Conservation (phyloP, 176 grass and related monocot genomes). For the Cenchrus fungigraminus region DNA sequence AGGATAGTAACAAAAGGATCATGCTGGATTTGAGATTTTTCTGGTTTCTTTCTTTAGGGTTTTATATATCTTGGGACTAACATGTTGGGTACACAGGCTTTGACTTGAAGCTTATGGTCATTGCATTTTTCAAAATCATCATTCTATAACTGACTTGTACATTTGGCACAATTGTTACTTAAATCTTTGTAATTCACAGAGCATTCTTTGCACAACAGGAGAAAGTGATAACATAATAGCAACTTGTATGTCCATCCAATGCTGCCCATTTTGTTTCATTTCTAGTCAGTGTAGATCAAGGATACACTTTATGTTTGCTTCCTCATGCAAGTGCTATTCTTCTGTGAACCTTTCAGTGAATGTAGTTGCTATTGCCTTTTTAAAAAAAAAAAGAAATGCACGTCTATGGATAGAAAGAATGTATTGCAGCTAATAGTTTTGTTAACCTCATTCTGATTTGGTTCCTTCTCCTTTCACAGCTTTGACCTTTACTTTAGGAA, state of each 20-base stretch:
- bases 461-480: conserved; percentile 58
- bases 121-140: conserved; percentile 5
- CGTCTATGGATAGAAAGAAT: conserved; percentile 23
- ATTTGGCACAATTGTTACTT: background rate
- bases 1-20: background rate
- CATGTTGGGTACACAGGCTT: background rate
- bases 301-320: conserved; percentile 5
- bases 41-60: background rate
- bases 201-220: background rate
- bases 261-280: background rate
- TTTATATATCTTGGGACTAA: conserved; percentile 3
- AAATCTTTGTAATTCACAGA: background rate
- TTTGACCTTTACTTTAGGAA: conserved; percentile 98
- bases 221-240: background rate
- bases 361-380: background rate
- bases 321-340: conserved; percentile 3
- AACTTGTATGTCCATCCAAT: background rate
- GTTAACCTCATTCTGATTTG: conserved; percentile 28
- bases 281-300: background rate
- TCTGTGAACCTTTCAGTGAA: background rate
- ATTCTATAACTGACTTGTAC: background rate
- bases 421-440: conserved; percentile 24
- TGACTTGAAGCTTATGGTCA: background rate
- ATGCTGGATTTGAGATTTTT: conserved; percentile 15
- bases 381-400: background rate